These are phyloP conservation scores for Margaritispora aquatica DNA, from an alignment of 495 filamentous ascomycete species.

Conservation along the genomic window DNA sequence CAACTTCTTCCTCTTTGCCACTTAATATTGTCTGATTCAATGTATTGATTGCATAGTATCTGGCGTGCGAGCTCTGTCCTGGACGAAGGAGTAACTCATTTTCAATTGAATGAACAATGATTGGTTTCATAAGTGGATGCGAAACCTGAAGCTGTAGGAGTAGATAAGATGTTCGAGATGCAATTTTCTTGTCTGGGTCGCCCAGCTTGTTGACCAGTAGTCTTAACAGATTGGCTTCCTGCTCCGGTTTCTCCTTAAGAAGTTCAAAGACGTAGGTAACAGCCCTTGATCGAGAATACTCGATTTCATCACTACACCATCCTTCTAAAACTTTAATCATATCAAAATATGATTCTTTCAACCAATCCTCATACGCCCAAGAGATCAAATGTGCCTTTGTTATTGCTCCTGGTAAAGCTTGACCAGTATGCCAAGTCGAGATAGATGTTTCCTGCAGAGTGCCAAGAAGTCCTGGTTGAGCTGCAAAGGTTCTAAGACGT, in stretches of 20 bases:
- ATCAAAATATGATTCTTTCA: slow-evolving; percentile 88
- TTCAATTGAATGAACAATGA: slow-evolving; percentile 78
- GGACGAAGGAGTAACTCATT: slow-evolving; percentile 81
- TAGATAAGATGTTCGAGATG: slow-evolving; percentile 85
- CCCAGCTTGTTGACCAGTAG: slow-evolving; percentile 94
- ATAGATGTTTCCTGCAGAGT: slow-evolving; percentile 51
- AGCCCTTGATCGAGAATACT: slow-evolving; percentile 78
- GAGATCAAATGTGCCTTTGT: slow-evolving; percentile 69
- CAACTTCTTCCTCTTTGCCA: slow-evolving; percentile 73
- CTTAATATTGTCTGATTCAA: slow-evolving; percentile 93
- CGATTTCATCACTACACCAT: slow-evolving; percentile 91
- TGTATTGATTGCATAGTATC: slow-evolving; percentile 94
- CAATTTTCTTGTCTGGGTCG: slow-evolving; percentile 88
- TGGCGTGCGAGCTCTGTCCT: slow-evolving; percentile 78
- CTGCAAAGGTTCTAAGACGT: slow-evolving; percentile 70
- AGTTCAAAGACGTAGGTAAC: slow-evolving; percentile 85
- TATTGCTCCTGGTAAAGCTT: slow-evolving; percentile 62
- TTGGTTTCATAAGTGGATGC: slow-evolving; percentile 88
- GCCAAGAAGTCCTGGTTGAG: slow-evolving; percentile 68
- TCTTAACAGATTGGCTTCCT: slow-evolving; percentile 88
- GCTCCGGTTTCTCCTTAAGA: slow-evolving; percentile 91
- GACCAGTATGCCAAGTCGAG: slow-evolving; percentile 55
- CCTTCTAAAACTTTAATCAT: slow-evolving; percentile 81
- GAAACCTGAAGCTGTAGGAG: slow-evolving; percentile 81
- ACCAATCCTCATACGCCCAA: slow-evolving; percentile 93